These are phyloP conservation scores for Aspergillus kassunensis DNA, from an alignment of 495 filamentous ascomycete species.

Conservation along the genomic window DNA sequence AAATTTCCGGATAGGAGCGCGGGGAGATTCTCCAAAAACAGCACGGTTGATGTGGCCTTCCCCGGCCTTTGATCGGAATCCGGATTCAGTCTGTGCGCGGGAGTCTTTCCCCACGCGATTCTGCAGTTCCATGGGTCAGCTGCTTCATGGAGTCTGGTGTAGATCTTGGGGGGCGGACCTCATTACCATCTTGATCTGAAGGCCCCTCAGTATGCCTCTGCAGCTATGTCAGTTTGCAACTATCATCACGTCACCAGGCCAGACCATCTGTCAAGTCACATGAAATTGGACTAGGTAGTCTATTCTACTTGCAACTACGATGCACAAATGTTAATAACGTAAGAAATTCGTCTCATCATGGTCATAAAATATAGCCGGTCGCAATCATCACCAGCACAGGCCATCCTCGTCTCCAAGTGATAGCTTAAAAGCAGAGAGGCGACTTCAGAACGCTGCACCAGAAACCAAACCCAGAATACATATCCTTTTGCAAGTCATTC, in stretches of 20 bases:
- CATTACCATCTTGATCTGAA: too few relatives aligned
- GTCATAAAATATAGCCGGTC: slow-evolving; percentile 36
- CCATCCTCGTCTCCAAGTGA: slow-evolving; percentile 16
- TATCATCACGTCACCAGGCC: too few relatives aligned
- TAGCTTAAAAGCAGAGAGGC: slow-evolving; percentile 13
- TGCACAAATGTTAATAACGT: too few relatives aligned
- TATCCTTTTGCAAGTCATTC: slow-evolving; percentile 12
- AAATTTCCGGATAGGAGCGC: slow-evolving; percentile 10
- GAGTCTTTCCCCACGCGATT: not conserved
- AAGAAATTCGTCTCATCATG: slow-evolving; percentile 49
- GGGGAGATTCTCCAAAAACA: slow-evolving; percentile 9
- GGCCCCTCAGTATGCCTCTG: too few relatives aligned
- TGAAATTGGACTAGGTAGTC: too few relatives aligned
- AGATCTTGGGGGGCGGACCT: too few relatives aligned
- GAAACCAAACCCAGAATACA: slow-evolving; percentile 16
- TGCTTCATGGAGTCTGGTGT: too few relatives aligned
- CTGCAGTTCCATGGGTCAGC: too few relatives aligned
- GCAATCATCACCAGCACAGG: slow-evolving; percentile 21
- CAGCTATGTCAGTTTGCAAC: too few relatives aligned
- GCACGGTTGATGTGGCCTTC: not conserved
- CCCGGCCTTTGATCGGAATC: slow-evolving; percentile 11
- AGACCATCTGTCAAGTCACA: slow-evolving; percentile 14
- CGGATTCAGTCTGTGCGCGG: slow-evolving; percentile 4
- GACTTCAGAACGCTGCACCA: slow-evolving; percentile 12
- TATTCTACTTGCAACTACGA: too few relatives aligned